phyloP scores from a whole-genome alignment of 768 basidiomycete genomes.

The Trametes coccinea region DNA sequence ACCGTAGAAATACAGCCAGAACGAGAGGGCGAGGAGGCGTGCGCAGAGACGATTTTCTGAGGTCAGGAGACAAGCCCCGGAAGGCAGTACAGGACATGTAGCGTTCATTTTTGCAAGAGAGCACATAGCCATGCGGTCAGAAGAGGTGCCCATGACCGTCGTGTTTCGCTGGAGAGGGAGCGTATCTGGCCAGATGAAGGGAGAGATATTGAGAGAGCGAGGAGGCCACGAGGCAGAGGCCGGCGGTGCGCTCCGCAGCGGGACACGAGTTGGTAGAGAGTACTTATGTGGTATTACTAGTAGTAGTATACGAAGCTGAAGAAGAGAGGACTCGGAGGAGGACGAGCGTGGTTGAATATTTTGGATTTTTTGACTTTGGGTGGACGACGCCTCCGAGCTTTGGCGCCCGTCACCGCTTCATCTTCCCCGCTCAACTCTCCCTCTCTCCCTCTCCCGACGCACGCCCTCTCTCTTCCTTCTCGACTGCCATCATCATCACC shows the following conservation, averaged over 20 bases:
- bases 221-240: slow-evolving; percentile 9
- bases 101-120: no score
- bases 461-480: slow-evolving; percentile 1
- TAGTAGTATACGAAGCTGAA: no score
- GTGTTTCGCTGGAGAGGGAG: not conserved
- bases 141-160: slow-evolving; percentile 2
- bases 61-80: no score
- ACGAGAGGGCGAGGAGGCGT: no score
- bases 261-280: no score
- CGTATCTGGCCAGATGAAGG: not conserved
- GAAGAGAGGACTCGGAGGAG: not conserved
- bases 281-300: no score
- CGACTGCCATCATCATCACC: not conserved
- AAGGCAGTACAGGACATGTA: no score
- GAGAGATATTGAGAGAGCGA: not conserved
- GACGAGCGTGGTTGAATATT: not conserved
- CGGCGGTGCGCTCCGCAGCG: slow-evolving; percentile 4
- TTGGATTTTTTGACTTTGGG: slow-evolving; percentile 15
- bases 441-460: not conserved
- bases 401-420: slow-evolving; percentile 8
- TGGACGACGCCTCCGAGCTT: not conserved
- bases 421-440: slow-evolving; percentile 15
- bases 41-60: no score
- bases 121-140: not conserved
- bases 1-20: no score